Base-by-base conservation (phyloP, 345 rosid species). In the Salix caprea region DNA sequence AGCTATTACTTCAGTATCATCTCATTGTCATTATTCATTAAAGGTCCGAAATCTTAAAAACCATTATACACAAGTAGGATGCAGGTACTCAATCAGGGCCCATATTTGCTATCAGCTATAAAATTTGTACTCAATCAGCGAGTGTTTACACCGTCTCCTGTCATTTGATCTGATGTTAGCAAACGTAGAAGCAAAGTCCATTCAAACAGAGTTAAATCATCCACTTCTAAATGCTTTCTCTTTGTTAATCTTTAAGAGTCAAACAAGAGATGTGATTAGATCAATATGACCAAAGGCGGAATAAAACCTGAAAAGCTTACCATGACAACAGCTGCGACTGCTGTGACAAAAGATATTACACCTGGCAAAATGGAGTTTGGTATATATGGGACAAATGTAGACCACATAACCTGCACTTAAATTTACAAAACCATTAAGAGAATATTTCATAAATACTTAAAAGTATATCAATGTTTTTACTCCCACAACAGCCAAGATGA, bases 321-420 rank as follows among this genome's bases (percentile, higher is more conserved):
- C 98, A 90, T 85, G 73, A 89, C 21, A 70, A 94, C 90, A 82
- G 91, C 87, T n/a, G 86, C 78, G 9, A 92, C n/a, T 73, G 95
- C 97, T 61, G 79, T 44, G 37, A 77, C 86, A 86, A 79, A 90
- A 76, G 98, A 83, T 66, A 81, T 71, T 58, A 80, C 75, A 70
- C 97, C 93, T 15, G 97, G 98, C 86, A 90, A 72, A 76, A 87
- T 84, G 79, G 89, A 86, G 62, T 78, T 80, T 30, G 97, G 97
- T 75, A 94, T 71, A 82, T 80, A 84, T 21, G 97, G 95, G 14
- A 92, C 93, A 84, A 92, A 94, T 65, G 97, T 94, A 42, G 95
- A 91, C 98, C 98, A 94, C 91, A 92, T 91, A 71, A 92, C 88
- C 97, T 94, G 90, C 65, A 61, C 26, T 73, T 56, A 74, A 67